Percentiles rank a stretch among this genome's conserved stretches.
Conservation (phyloP, 768 basidiomycete genomes). For the Tremella yokohamensis region DNA sequence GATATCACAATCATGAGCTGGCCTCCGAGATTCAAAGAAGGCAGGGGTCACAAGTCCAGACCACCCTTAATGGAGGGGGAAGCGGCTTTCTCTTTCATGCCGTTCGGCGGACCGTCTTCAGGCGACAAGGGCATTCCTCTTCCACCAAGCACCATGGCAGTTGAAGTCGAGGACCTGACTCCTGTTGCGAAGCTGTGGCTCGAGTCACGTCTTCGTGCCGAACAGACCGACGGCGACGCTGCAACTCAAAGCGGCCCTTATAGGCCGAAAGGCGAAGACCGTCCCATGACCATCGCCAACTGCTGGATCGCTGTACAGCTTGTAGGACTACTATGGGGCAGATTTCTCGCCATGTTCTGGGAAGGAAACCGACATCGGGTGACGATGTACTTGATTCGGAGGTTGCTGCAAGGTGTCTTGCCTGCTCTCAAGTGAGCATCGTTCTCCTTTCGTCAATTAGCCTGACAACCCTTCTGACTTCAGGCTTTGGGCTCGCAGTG, state of each 20-base stretch:
- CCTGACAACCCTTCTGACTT: not conserved
- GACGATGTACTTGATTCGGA: slow-evolving; percentile 16
- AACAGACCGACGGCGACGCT: not conserved
- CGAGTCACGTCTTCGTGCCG: not conserved
- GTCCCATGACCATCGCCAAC: slow-evolving; percentile 22
- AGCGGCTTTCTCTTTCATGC: too few relatives aligned
- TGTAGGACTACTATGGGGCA: slow-evolving; percentile 15
- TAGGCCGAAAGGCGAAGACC: slow-evolving; percentile 20
- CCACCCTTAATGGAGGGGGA: too few relatives aligned
- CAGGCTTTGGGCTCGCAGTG: slow-evolving; percentile 26
- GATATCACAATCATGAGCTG: too few relatives aligned
- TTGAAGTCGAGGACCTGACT: not conserved
- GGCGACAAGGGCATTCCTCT: slow-evolving; percentile 2
- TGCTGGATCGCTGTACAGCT: slow-evolving; percentile 22
- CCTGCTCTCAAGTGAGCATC: slow-evolving; percentile 24
- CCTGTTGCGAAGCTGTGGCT: not conserved
- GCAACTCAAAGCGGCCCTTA: not conserved
- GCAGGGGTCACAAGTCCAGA: too few relatives aligned
- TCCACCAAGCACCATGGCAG: not conserved
- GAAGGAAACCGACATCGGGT: slow-evolving; percentile 11
- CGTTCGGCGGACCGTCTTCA: not conserved
- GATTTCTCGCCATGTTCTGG: slow-evolving; percentile 23
- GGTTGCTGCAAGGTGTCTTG: slow-evolving; percentile 22
- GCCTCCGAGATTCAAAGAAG: too few relatives aligned
- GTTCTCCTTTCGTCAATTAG: not conserved